Evolutionary conservation across 2,329 filamentous ascomycete species (phyloP).

Genomic region (Fusarium sp.): DNA sequence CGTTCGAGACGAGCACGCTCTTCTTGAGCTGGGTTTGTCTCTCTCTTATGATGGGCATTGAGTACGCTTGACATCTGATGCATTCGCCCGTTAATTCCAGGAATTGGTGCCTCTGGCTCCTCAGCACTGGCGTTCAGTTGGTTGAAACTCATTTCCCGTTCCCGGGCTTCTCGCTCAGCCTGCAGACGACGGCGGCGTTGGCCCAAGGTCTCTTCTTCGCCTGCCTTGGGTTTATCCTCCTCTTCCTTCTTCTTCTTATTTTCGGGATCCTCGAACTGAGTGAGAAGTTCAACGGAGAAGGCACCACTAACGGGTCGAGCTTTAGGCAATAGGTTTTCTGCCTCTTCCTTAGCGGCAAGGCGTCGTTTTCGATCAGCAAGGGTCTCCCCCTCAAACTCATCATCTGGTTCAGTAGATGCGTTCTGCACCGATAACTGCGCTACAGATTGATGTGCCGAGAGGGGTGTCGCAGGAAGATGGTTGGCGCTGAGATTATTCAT

Average conservation of each 20-base stretch:
- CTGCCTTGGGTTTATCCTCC: conserved; percentile 51
- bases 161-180: conserved; percentile 74
- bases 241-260: conserved; percentile 57
- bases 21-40: conserved; percentile 57
- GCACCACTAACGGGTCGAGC: conserved; percentile 72
- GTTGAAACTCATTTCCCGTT: conserved; percentile 64
- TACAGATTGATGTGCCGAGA: conserved; percentile 43
- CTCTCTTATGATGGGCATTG: conserved; percentile 58
- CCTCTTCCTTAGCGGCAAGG: conserved; percentile 69
- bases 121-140: conserved; percentile 39
- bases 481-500: conserved; percentile 57
- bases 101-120: conserved; percentile 16
- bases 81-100: conserved; percentile 53
- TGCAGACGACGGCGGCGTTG: conserved; percentile 81
- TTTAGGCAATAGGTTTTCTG: conserved; percentile 61
- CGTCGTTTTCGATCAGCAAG: conserved; percentile 75
- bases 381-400: conserved; percentile 73
- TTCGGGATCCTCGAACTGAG: conserved; percentile 69
- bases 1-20: conserved; percentile 59
- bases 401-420: conserved; percentile 60
- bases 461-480: conserved; percentile 38
- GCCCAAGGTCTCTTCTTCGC: conserved; percentile 81
- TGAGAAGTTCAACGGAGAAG: conserved; percentile 78
- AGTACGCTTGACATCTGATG: conserved; percentile 72
- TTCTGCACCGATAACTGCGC: conserved; percentile 23